Conservation (phyloP, 257 asterid species). For the Marsdenia floribunda region DNA sequence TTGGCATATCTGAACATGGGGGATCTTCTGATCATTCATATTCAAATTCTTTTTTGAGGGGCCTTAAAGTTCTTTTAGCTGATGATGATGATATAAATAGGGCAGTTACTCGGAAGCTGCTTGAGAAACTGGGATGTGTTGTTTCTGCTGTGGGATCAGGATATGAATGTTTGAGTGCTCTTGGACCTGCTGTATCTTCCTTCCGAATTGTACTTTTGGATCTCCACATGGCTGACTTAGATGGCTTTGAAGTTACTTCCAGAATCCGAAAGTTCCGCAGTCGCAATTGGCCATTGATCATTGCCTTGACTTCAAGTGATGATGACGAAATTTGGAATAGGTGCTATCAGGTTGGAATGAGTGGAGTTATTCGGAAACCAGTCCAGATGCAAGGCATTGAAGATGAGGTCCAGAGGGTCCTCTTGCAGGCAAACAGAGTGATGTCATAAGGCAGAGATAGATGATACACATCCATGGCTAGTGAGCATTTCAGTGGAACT, state of each 20-base stretch:
- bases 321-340: conserved; percentile 47
- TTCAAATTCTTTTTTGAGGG: conserved; percentile 54
- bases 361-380: conserved; percentile 73
- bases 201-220: conserved; percentile 64
- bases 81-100: conserved; percentile 72
- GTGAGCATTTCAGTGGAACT: conserved; percentile 2
- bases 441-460: conserved; percentile 16
- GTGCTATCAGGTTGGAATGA: conserved; percentile 66
- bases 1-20: conserved; percentile 45
- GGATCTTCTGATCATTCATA: conserved; percentile 43
- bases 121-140: conserved; percentile 76
- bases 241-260: conserved; percentile 68
- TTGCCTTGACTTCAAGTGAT: conserved; percentile 58
- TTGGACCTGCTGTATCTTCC: conserved; percentile 44
- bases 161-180: conserved; percentile 57
- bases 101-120: conserved; percentile 68
- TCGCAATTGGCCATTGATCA: conserved; percentile 68
- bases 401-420: conserved; percentile 51
- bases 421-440: conserved; percentile 47
- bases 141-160: conserved; percentile 77
- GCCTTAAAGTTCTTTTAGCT: conserved; percentile 69
- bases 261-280: conserved; percentile 73
- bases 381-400: conserved; percentile 58
- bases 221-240: conserved; percentile 75
- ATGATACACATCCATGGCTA: background rate